Evolutionary conservation across 2,329 filamentous ascomycete species (phyloP), one percentile per base, ranked within the genome.

Genomic region (Bisporella sp.): DNA sequence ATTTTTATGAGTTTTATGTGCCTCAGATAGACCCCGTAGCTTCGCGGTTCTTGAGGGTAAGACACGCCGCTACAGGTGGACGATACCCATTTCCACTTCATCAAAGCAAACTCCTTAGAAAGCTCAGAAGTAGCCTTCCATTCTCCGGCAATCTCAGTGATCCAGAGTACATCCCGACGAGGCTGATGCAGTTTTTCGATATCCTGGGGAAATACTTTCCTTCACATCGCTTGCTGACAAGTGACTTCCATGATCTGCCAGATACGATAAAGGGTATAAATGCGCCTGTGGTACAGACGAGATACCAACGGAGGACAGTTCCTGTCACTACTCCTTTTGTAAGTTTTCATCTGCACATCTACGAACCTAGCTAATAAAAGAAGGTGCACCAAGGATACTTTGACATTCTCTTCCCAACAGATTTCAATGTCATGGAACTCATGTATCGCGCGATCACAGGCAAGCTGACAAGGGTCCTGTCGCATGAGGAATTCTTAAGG

Each of bases 301-400:
- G 93, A 55, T 99, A 90, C 68, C 78, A 89, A 70, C 77, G 93
- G 59, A 79, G 82, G 54, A 96, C 89, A 59, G 89, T 99, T 49
- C 87, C 91, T 40, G 93, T 99, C 11, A 78, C 82, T 4, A 99
- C 93, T 4, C 90, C 92, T 48, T 78, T 96, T 66, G 93, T 96
- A 74, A 70, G 85, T 71, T 9, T 21, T 42, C 43, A 31, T 11
- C 5, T 5, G 29, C 30, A 12, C 13, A 29, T 29, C 1, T n/a
- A 21, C 21, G 28, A 31, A 8, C 35, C 9, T 5, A 47, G n/a
- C 13, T 50, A 50, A 56, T 13, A 32, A 44, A 28, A 6, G 42
- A 56, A 95, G 89, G 89, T 96, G 45, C 91, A 97, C 67, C 95
- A 99, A 72, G 95, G 93, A 43, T 97, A 96, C 70, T 99, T 99